Percentiles rank a stretch among this genome's conserved stretches.
These are phyloP conservation scores for Neonectria ditissima DNA, from an alignment of 2,329 filamentous ascomycete species.

Conservation along the genomic window DNA sequence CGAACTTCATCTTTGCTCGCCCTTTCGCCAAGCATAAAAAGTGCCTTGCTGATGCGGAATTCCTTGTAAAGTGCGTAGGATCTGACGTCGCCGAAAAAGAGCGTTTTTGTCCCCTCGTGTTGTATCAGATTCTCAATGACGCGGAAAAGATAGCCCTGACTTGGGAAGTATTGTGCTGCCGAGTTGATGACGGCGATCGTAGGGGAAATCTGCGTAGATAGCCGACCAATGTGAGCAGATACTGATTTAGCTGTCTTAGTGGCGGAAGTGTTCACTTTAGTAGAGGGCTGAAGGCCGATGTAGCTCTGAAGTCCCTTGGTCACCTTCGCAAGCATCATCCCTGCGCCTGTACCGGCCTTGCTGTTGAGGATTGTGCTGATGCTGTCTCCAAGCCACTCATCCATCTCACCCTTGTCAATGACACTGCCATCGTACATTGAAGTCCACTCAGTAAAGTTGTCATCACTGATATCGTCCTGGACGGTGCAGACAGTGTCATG, in stretches of 20 bases:
- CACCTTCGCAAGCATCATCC: conserved; percentile 48
- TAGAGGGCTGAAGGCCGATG: conserved; percentile 45
- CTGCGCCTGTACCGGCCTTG: conserved; percentile 46
- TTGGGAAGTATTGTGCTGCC: conserved; percentile 46
- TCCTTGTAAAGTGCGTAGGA: conserved; percentile 35
- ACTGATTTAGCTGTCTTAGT: conserved; percentile 23
- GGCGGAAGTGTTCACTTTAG: conserved; percentile 36
- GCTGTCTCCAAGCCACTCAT: conserved; percentile 49
- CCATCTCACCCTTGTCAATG: conserved; percentile 46
- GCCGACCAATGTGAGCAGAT: conserved; percentile 17
- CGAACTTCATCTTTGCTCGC: conserved; percentile 23
- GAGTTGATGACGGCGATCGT: conserved; percentile 45
- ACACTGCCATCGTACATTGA: conserved; percentile 47
- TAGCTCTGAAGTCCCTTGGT: conserved; percentile 36
- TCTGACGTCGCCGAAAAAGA: conserved; percentile 42
- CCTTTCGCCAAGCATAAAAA: conserved; percentile 8
- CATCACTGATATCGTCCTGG: conserved; percentile 29
- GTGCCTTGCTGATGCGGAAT: conserved; percentile 28
- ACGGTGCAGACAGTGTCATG: conserved; percentile 31
- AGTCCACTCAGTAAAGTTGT: conserved; percentile 48
- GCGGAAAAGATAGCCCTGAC: conserved; percentile 35
- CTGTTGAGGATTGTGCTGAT: conserved; percentile 35
- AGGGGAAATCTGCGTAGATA: conserved; percentile 6
- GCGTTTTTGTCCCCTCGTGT: background rate
- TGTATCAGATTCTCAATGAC: conserved; percentile 28